phyloP scores from a whole-genome alignment of 73 alveolate genomes.

The Durusdinium trenchii region DNA sequence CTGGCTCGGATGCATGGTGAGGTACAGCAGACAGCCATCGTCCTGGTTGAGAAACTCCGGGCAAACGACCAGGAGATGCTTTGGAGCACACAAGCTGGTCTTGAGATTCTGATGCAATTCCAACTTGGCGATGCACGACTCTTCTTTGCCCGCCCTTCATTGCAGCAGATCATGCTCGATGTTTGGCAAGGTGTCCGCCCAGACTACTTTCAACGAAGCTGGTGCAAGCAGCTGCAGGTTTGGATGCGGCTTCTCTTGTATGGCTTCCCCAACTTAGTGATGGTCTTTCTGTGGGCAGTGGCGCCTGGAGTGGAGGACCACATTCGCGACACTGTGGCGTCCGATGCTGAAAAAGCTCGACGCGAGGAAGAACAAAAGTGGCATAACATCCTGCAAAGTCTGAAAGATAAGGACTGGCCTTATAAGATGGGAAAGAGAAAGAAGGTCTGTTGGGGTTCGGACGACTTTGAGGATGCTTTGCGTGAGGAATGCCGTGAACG shows the following conservation, averaged over 20 bases:
- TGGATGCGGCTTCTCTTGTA: not conserved
- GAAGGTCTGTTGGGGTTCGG: not conserved
- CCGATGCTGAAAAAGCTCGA: not conserved
- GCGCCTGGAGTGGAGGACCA: not conserved
- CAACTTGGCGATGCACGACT: conserved; percentile 22
- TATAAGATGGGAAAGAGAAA: not conserved
- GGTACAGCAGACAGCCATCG: too few species aligned
- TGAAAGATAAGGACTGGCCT: not conserved
- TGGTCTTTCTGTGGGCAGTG: not conserved
- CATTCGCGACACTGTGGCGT: not conserved
- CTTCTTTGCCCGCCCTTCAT: not conserved
- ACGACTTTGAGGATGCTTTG: not conserved
- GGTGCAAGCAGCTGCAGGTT: not conserved
- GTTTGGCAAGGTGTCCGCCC: conserved; percentile 38
- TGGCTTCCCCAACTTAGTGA: not conserved
- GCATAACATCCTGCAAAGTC: not conserved
- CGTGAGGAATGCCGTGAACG: not conserved
- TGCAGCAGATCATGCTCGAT: conserved; percentile 16
- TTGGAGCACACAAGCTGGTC: not conserved
- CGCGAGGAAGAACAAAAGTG: not conserved
- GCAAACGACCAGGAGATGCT: conserved; percentile 4
- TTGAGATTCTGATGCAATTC: not conserved
- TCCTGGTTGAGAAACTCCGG: too few species aligned
- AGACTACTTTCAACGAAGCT: not conserved
- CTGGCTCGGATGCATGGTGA: too few species aligned